phyloP scores from a whole-genome alignment of 2,329 filamentous ascomycete species.

The Aspergillus ibericus region DNA sequence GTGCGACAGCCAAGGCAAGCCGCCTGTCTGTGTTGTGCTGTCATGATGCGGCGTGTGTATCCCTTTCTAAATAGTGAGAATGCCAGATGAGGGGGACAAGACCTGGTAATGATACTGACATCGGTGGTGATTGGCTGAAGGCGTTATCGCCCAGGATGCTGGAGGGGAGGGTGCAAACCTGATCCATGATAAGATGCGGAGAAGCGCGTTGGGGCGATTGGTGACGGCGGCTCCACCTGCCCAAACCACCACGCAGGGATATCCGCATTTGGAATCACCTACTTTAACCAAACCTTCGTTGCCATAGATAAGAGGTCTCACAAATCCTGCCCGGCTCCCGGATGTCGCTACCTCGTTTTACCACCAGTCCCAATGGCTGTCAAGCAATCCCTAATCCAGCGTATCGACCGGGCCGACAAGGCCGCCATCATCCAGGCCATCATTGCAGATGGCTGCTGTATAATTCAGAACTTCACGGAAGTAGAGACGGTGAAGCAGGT shows the following conservation, averaged over 20 bases:
- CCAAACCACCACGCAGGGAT: not conserved
- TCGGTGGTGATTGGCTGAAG: not conserved
- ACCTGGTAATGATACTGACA: not conserved
- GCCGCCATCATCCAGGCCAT: slow-evolving; percentile 5
- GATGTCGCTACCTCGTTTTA: not conserved
- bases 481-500: not conserved
- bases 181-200: not conserved
- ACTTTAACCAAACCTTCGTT: not conserved
- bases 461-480: slow-evolving; percentile 12
- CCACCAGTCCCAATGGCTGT: slow-evolving; percentile 2
- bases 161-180: too few species aligned
- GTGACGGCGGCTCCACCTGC: not conserved
- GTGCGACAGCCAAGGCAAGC: slow-evolving; percentile 9
- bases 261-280: not conserved
- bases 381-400: slow-evolving; percentile 4
- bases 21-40: not conserved
- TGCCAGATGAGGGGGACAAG: not conserved
- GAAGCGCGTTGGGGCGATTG: not conserved
- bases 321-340: not conserved
- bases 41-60: not conserved
- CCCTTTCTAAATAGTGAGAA: too few species aligned
- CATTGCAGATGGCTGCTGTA: slow-evolving; percentile 9
- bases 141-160: not conserved
- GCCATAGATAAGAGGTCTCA: not conserved
- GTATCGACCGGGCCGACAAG: slow-evolving; percentile 8